Base-by-base conservation (phyloP, 495 filamentous ascomycete genomes). In the Astrocystis sublimbata region DNA sequence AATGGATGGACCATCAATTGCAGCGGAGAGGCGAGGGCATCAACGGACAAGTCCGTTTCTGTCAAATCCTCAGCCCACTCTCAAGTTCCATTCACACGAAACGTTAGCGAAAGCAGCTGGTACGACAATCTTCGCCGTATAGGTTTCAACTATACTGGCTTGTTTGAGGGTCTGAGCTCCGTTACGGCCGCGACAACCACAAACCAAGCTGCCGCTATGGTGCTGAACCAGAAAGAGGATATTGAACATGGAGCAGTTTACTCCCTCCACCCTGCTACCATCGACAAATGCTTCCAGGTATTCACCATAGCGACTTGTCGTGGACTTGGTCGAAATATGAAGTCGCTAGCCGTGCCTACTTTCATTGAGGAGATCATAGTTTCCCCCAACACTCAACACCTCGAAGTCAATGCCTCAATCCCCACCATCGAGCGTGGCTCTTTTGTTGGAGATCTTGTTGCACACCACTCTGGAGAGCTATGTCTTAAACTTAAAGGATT, bases 341-440 rank as follows among this genome's bases (percentile, higher is more conserved):
- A 15, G 9, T 12, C 10, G 24, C 6, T 40, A 6, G 33, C 51
- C 0, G 19, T 54, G n/a, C 51, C 51, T 10, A 40, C 51, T 1
- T 54, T 63, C 68, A 78, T 80, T 53, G 77, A 78, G 47, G 68
- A 76, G 49, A 56, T 81, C 4, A 60, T 73, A 4, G 58, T 79
- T 2, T 65, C 64, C 24, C 64, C 33, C 7, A 24, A 10, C 35
- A n/a, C 5, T 6, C 10, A 28, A 15, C 24, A 41, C 7, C 17
- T 40, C 5, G 33, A 28, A 6, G 33, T 54, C 15, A 38, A 8
- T 4, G 51, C 51, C n/a, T 13, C 3, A 12, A 8, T 54, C 10
- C 4, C 58, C 17, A 65, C 61, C 10, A 43, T 63, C 19, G 56
- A 68, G 28, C 17, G 33, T 7, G 51, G 51, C 12, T 54, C 51